Evolutionary conservation across 805 yeast genomes (phyloP), one percentile per base, ranked within the genome.

Genomic region (Wickerhamomyces alni): DNA sequence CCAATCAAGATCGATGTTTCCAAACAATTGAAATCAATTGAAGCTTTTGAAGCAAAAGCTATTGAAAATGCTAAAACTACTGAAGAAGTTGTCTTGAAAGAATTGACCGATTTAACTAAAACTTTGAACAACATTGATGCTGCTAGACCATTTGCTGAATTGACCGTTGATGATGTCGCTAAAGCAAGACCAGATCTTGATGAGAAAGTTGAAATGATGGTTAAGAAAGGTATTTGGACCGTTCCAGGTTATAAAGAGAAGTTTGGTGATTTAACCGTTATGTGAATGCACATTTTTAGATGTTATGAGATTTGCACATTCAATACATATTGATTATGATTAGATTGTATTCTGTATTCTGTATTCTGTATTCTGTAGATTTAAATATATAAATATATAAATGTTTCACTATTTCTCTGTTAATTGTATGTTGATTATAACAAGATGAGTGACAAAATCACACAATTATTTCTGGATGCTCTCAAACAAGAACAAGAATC

Each of bases 211-310:
- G 76, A 72, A 59, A 87, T 87, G 72, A 82, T 91, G 93, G 88
- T 93, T 58, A 79, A 82, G 77, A 82, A 89, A 76, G 96, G 96
- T 70, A 85, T 85, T 75, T 89, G 96, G 94, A 87, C 86, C 62
- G 95, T 89, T 55, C 98, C 98, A 58, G 96, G 96, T 58, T 93
- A 93, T 82, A 82, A 85, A 71, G 98, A 93, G 71, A 93, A 89
- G 81, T 93, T 93, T 67, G 98, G 98, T 69, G 87, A 85, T 66
- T 79, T 91, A 70, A 87, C 91, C 59, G 87, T 88, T 66, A 93
- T 91, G 97, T 70, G 54, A 46, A 18, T 12, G 17, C 17, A 25
- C 8, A 30, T 31, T 24, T 21, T 29, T 31, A 18, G 21, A 18
- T 17, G 21, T 18, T 17, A 18, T 12, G 34, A 31, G 25, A 13